Conservation (phyloP, 148 eudicot species). For the Chenopodium album region DNA sequence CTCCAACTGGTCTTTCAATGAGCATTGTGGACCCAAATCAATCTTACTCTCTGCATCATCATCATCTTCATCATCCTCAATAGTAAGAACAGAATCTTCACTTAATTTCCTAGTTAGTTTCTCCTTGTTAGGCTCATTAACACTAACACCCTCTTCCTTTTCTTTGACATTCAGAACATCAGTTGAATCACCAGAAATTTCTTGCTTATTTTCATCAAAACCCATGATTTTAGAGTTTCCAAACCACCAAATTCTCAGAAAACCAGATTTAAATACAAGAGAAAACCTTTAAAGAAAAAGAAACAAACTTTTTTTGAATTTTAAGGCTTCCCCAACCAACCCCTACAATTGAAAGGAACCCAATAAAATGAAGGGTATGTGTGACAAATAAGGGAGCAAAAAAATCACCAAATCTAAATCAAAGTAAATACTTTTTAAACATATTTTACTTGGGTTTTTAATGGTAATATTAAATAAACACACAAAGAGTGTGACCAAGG, state of each 20-base stretch:
- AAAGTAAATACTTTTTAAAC: not conserved
- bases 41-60: slow-evolving; percentile 54
- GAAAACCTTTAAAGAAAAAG: not conserved
- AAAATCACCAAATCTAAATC: not conserved
- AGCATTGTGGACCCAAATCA: slow-evolving; percentile 73
- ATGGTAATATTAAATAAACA: not conserved
- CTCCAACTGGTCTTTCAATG: slow-evolving; percentile 75
- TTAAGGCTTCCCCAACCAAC: not conserved
- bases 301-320: not conserved
- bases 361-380: slow-evolving; percentile 5
- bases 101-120: slow-evolving; percentile 53
- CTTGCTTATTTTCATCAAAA: slow-evolving; percentile 48
- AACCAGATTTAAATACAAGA: not conserved
- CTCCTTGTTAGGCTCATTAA: slow-evolving; percentile 26
- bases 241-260: slow-evolving; percentile 34
- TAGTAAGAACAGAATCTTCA: slow-evolving; percentile 44
- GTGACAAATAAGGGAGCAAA: not conserved
- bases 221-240: slow-evolving; percentile 50
- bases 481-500: slow-evolving; percentile 25
- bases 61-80: slow-evolving; percentile 50
- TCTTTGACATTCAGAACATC: slow-evolving; percentile 23
- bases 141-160: slow-evolving; percentile 32
- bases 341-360: not conserved
- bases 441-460: too few relatives aligned
- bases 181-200: slow-evolving; percentile 24